These are phyloP conservation scores for Bretziella fagacearum DNA, from an alignment of 2,329 filamentous ascomycete species.

Conservation along the genomic window DNA sequence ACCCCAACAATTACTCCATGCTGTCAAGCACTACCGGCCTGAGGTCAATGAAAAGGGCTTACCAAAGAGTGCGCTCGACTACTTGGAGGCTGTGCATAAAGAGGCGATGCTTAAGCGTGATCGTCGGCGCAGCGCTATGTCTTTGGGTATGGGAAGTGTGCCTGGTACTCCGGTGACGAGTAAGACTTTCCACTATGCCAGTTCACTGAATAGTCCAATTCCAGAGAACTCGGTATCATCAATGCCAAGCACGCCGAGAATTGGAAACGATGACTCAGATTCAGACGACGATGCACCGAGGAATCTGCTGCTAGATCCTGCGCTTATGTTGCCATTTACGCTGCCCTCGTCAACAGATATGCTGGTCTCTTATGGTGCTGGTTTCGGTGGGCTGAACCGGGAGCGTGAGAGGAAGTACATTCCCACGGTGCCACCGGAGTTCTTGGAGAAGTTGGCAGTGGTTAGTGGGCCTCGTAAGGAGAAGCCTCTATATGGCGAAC, in stretches of 20 bases:
- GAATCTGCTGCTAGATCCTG: conserved; percentile 68
- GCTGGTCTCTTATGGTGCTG: conserved; percentile 86
- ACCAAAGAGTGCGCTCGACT: conserved; percentile 75
- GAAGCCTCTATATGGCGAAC: conserved; percentile 40
- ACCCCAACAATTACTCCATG: conserved; percentile 77
- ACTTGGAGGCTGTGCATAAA: conserved; percentile 63
- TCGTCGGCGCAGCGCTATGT: conserved; percentile 29
- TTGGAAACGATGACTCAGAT: conserved; percentile 16
- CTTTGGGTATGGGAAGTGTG: conserved; percentile 18
- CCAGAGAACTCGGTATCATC: conserved; percentile 13
- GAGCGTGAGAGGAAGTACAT: conserved; percentile 92
- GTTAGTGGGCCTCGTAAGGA: conserved; percentile 32
- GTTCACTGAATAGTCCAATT: conserved; percentile 22
- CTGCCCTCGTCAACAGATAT: conserved; percentile 93
- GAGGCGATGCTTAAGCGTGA: conserved; percentile 48
- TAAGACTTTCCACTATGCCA: conserved; percentile 27
- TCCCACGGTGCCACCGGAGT: conserved; percentile 84
- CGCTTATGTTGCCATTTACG: conserved; percentile 86
- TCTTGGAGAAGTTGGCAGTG: conserved; percentile 66
- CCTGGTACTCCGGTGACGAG: conserved; percentile 29
- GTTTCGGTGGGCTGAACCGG: conserved; percentile 80
- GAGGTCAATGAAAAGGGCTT: conserved; percentile 92
- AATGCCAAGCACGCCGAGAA: conserved; percentile 7
- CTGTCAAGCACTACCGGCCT: conserved; percentile 79
- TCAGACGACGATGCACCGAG: conserved; percentile 48